A percentile compares a stretch with the other conserved stretches of the same genome.
phyloP scores from a whole-genome alignment of 2,329 filamentous ascomycete species.

The Fusarium tjaetaba region DNA sequence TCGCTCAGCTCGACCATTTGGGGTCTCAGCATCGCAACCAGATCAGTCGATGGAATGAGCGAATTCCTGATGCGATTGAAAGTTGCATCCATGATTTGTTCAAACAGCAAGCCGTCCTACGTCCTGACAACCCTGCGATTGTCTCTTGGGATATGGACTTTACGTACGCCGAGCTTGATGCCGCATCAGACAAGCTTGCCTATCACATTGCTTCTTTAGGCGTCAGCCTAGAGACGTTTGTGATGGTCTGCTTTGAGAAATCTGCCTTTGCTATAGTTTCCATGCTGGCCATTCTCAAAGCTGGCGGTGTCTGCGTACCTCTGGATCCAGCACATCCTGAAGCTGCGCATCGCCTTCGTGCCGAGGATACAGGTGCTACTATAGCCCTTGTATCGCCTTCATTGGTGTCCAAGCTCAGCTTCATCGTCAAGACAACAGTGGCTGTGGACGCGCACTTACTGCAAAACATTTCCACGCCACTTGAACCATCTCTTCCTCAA shows the following conservation, averaged over 20 bases:
- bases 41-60: slow-evolving; percentile 20
- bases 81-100: slow-evolving; percentile 28
- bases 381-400: slow-evolving; percentile 26
- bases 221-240: slow-evolving; percentile 2
- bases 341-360: slow-evolving; percentile 17
- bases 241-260: slow-evolving; percentile 31
- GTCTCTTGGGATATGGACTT: slow-evolving; percentile 30
- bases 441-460: slow-evolving; percentile 19
- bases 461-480: neutral
- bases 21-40: neutral
- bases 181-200: slow-evolving; percentile 23
- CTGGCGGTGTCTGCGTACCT: slow-evolving; percentile 26
- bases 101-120: neutral
- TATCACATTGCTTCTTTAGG: slow-evolving; percentile 3
- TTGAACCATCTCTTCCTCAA: neutral
- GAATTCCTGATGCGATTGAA: slow-evolving; percentile 11
- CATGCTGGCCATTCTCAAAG: slow-evolving; percentile 32
- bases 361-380: slow-evolving; percentile 17
- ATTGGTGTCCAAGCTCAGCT: neutral
- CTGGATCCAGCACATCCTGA: slow-evolving; percentile 36
- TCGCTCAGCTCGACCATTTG: slow-evolving; percentile 24
- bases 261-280: slow-evolving; percentile 23
- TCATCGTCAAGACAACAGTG: slow-evolving; percentile 3
- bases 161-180: slow-evolving; percentile 33
- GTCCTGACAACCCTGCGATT: slow-evolving; percentile 16